phyloP scores from a whole-genome alignment of 139 green algal genomes.

The Deuterostichococcus epilithicus region DNA sequence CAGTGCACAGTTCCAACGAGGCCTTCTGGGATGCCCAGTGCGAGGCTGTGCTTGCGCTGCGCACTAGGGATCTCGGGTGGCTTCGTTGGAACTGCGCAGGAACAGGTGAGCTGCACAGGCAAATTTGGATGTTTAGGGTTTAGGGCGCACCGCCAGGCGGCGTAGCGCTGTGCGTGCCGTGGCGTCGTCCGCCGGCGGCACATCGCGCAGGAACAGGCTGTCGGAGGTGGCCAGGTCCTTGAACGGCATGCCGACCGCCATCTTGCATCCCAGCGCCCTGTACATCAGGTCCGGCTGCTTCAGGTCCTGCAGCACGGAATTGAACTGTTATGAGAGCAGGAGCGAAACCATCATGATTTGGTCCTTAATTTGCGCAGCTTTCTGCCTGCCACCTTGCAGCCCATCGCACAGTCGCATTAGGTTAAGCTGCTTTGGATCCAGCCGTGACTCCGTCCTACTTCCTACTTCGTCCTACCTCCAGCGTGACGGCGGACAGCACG shows the following conservation, averaged over 20 bases:
- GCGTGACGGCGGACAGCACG: constrained; percentile 50
- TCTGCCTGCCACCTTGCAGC: too few relatives aligned
- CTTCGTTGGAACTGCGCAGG: neutral
- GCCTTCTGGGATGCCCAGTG: too few relatives aligned
- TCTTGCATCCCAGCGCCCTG: constrained; percentile 85
- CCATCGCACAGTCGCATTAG: too few relatives aligned
- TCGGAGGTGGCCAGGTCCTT: constrained; percentile 96
- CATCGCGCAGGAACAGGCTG: constrained; percentile 79
- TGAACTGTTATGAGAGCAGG: too few relatives aligned
- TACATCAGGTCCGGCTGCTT: constrained; percentile 65
- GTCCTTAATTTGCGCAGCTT: neutral
- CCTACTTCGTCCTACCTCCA: constrained; percentile 1
- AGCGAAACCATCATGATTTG: too few relatives aligned
- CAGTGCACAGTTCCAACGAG: too few relatives aligned
- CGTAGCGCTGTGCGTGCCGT: constrained; percentile 62
- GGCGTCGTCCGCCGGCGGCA: constrained; percentile 55
- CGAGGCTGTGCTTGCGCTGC: too few relatives aligned
- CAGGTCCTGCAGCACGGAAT: constrained; percentile 29
- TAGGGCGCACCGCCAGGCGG: constrained; percentile 77
- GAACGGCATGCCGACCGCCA: constrained; percentile 98
- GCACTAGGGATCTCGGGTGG: too few relatives aligned
- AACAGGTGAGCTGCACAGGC: neutral
- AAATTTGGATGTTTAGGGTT: neutral
- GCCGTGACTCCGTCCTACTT: neutral
- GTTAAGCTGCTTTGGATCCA: neutral